These are phyloP conservation scores for Thalassiosira hispida DNA, from an alignment of 352 stramenopile species.

Conservation along the genomic window DNA sequence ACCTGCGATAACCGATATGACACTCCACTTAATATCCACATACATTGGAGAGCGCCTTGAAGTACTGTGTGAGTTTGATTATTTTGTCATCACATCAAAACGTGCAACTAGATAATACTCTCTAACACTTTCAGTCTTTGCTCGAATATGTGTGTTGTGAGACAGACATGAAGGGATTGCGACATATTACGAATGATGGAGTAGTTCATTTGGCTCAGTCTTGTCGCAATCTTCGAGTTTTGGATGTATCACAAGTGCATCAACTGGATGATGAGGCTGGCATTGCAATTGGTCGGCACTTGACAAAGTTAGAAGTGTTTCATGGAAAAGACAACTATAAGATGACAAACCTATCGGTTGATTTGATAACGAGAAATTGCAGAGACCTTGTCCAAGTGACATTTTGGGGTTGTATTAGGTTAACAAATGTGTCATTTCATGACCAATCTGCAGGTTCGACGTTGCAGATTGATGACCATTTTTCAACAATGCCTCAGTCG, in stretches of 20 bases:
- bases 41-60: slow-evolving; percentile 47
- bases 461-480: not conserved
- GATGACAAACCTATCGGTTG: slow-evolving; percentile 63
- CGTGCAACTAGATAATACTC: no score
- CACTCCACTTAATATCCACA: slow-evolving; percentile 56
- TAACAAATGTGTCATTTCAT: slow-evolving; percentile 50
- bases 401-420: slow-evolving; percentile 66
- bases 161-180: slow-evolving; percentile 66
- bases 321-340: slow-evolving; percentile 70
- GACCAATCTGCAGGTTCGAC: not conserved
- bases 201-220: slow-evolving; percentile 52
- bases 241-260: slow-evolving; percentile 64
- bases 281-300: slow-evolving; percentile 54
- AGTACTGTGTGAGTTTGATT: no score
- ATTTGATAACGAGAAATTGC: slow-evolving; percentile 66
- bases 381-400: slow-evolving; percentile 60
- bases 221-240: slow-evolving; percentile 57
- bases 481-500: not conserved
- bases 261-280: slow-evolving; percentile 59
- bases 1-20: slow-evolving; percentile 56
- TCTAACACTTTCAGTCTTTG: no score
- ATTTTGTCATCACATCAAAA: no score
- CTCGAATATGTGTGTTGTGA: no score
- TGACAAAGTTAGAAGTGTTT: slow-evolving; percentile 60
- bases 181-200: slow-evolving; percentile 59